A percentile compares a stretch with the other conserved stretches of the same genome.
Conservation (phyloP, 148 eudicot genomes). For the Heliosperma pusillum region DNA sequence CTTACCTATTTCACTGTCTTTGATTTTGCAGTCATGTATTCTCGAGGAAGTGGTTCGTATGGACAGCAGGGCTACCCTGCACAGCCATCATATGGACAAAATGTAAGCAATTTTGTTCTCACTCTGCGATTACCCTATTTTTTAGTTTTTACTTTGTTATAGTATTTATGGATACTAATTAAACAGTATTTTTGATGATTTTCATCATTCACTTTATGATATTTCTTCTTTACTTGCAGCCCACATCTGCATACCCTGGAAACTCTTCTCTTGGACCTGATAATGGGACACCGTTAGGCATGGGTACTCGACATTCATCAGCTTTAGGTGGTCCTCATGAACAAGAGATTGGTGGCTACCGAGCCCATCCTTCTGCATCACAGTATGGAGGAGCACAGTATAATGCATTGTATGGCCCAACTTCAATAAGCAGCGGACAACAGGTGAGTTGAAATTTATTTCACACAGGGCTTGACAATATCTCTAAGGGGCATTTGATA, state of each 20-base stretch:
- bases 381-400: constrained; percentile 80
- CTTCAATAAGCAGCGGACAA: constrained; percentile 51
- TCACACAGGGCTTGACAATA: background rate
- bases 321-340: constrained; percentile 53
- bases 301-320: constrained; percentile 53
- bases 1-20: background rate
- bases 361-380: constrained; percentile 50
- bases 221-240: constrained; percentile 27
- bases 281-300: constrained; percentile 39
- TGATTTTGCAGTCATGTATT: constrained; percentile 41
- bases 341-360: constrained; percentile 50
- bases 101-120: constrained; percentile 26
- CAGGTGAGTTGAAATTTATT: constrained; percentile 47
- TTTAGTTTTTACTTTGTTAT: background rate
- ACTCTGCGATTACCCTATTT: background rate
- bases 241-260: constrained; percentile 42
- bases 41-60: constrained; percentile 50
- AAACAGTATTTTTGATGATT: background rate
- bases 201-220: background rate
- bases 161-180: background rate
- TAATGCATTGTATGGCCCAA: constrained; percentile 59
- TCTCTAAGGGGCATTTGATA: background rate
- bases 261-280: constrained; percentile 37
- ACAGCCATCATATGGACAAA: constrained; percentile 61
- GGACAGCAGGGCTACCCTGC: constrained; percentile 52